Evolutionary conservation across 2,329 filamentous ascomycete species (phyloP).

Genomic region (Leptographium wingfieldii): DNA sequence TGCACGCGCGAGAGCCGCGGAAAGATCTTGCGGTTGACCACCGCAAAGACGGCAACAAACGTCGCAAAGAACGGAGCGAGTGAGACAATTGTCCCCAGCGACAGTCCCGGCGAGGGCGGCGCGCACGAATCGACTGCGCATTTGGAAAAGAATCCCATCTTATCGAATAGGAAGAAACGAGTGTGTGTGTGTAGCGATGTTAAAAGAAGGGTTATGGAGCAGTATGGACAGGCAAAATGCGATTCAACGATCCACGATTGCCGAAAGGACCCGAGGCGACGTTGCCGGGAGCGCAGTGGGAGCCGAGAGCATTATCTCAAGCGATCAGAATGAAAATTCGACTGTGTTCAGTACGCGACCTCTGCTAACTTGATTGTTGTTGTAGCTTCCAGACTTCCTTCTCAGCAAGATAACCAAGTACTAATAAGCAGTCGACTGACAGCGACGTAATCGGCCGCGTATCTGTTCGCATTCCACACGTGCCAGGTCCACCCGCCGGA

Average conservation of each 20-base stretch:
- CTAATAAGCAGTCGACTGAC: not conserved
- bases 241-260: not conserved
- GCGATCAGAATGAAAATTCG: not conserved
- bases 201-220: too few species aligned
- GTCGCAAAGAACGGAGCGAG: constrained; percentile 60
- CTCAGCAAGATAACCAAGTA: not conserved
- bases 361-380: not conserved
- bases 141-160: constrained; percentile 12
- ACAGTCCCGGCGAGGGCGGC: constrained; percentile 27
- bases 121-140: constrained; percentile 49
- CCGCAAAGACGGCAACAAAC: constrained; percentile 48
- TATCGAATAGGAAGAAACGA: too few species aligned
- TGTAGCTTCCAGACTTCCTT: not conserved
- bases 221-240: not conserved
- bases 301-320: not conserved
- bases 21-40: constrained; percentile 58
- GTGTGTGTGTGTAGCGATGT: too few species aligned
- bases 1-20: constrained; percentile 53
- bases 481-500: not conserved
- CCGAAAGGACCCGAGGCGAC: not conserved
- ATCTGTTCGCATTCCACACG: not conserved
- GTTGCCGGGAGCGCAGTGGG: not conserved
- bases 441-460: not conserved
- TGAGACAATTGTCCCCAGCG: constrained; percentile 31
- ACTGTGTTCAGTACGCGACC: not conserved